Evolutionary conservation across 768 basidiomycete species (phyloP), one percentile per base, ranked within the genome.

Genomic region (Mycena chlorophos): DNA sequence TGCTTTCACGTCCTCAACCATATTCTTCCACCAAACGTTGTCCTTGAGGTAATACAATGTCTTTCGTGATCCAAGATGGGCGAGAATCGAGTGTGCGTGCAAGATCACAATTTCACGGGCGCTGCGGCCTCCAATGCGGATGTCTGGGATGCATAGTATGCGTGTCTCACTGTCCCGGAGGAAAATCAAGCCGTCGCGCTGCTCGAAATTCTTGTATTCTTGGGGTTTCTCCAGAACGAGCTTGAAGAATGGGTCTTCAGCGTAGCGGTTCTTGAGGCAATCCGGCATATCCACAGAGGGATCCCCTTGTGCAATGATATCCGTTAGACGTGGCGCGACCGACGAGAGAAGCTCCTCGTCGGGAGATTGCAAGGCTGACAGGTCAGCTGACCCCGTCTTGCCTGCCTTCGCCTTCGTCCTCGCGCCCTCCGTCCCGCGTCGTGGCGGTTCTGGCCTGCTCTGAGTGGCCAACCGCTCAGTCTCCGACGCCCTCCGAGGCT

Each of bases 41-140:
- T 51, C 50, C 28, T 25, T 66, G 59, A 43, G 25, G 62, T 3
- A 68, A 1, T 62, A 55, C 34, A 60, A 45, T 43, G 72, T 75
- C 45, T 76, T 76, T 8, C 29, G 4, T 0, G 59, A 12, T 1
- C 74, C 73, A 0, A 76, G 55, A 43, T 76, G 75, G 0, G 73
- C 75, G 1, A 75, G 49, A 0, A 76, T 26, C 0, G 70, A 71
- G 27, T 76, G 74, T 0, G 72, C 73, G 5, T 74, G 71, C 0
- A 54, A 50, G 0, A 75, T 74, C 0, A 75, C n/a, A 3, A 65
- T 52, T 27, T 74, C 73, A 0, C 65, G 49, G 1, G 66, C 37
- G 0, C 48, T 51, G 3, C 58, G 37, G 0, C 51, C 52, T 0
- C 59, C 58, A 5, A 65, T 38, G 4, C 26, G 3, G 25, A 66